phyloP scores from a whole-genome alignment of 2,329 filamentous ascomycete species.

The Penicillium brasilianum region DNA sequence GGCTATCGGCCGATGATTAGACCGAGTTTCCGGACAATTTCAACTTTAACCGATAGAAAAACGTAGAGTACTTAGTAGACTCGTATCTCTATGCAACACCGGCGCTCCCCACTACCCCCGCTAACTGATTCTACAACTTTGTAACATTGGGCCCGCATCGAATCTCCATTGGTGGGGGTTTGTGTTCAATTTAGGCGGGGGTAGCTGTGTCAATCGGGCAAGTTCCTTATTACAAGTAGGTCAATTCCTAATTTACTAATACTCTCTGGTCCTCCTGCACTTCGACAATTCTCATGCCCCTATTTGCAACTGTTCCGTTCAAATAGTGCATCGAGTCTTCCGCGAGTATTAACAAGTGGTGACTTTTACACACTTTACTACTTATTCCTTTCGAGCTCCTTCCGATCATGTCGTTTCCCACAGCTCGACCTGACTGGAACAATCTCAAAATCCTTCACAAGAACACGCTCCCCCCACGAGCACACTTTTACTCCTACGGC shows the following conservation, averaged over 20 bases:
- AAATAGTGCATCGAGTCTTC: neutral
- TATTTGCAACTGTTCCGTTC: neutral
- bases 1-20: neutral
- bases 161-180: neutral
- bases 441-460: slow-evolving; percentile 65
- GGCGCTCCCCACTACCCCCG: neutral
- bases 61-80: neutral
- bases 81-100: neutral
- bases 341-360: neutral
- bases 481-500: slow-evolving; percentile 61
- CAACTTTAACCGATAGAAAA: neutral
- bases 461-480: slow-evolving; percentile 63
- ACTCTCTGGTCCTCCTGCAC: neutral
- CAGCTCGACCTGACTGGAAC: slow-evolving; percentile 60
- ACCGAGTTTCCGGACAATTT: neutral
- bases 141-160: neutral
- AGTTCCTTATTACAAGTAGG: neutral
- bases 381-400: neutral
- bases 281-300: neutral
- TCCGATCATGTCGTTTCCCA: slow-evolving; percentile 20
- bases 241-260: neutral
- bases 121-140: neutral
- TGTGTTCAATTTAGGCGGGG: neutral
- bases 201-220: neutral
- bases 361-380: neutral